Percentiles rank a stretch among this genome's conserved stretches.
phyloP scores from a whole-genome alignment of 768 basidiomycete species.

The Exidia glandulosa region DNA sequence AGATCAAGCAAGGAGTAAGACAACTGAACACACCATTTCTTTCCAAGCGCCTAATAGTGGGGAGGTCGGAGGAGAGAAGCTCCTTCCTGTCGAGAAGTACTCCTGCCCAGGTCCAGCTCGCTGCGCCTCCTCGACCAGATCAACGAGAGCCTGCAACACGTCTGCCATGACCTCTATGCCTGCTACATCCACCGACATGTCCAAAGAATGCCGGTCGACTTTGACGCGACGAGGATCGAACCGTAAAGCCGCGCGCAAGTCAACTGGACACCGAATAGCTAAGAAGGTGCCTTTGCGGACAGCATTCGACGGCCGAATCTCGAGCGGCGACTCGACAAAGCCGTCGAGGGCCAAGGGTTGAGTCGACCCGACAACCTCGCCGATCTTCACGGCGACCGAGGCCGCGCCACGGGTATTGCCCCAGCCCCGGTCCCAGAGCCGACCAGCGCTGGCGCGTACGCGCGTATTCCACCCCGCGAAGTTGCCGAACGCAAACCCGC shows the following conservation, averaged over 20 bases:
- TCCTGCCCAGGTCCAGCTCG: neutral
- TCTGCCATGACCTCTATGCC: slow-evolving; percentile 39
- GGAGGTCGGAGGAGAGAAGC: neutral
- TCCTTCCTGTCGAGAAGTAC: neutral
- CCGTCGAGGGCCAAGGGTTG: slow-evolving; percentile 14
- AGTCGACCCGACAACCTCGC: slow-evolving; percentile 31
- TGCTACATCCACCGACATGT: slow-evolving; percentile 33
- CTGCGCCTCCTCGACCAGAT: slow-evolving; percentile 1
- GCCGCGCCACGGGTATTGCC: slow-evolving; percentile 43
- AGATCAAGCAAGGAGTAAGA: neutral
- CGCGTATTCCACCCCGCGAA: slow-evolving; percentile 52
- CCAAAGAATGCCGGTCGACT: slow-evolving; percentile 43
- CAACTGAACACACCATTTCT: neutral
- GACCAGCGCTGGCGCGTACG: slow-evolving; percentile 44
- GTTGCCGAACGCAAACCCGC: slow-evolving; percentile 22
- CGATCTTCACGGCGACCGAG: slow-evolving; percentile 39
- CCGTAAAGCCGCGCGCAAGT: slow-evolving; percentile 35
- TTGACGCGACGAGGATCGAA: slow-evolving; percentile 49
- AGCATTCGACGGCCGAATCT: neutral
- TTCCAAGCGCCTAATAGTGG: neutral
- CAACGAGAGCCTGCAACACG: slow-evolving; percentile 21
- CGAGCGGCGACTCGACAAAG: neutral
- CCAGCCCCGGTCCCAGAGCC: slow-evolving; percentile 61
- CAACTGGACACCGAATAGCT: slow-evolving; percentile 33
- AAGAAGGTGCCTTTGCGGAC: slow-evolving; percentile 23